Base-by-base conservation (phyloP, 2,329 filamentous ascomycete species). In the Hypoxylon sp. region DNA sequence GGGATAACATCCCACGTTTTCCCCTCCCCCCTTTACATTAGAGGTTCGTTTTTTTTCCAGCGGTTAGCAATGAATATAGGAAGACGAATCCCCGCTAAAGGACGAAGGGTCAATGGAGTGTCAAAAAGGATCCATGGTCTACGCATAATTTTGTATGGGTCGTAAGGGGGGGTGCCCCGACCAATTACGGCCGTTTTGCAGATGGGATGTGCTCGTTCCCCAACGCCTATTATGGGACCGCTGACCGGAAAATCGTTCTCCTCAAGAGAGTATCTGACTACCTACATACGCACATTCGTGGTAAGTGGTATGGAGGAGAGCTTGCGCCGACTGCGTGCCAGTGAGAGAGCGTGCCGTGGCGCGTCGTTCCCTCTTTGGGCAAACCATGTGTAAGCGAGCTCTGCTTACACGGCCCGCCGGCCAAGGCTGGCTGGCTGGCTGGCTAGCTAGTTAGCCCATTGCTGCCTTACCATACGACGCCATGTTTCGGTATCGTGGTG, bases 111-210 rank as follows among this genome's bases (percentile, higher is more conserved):
- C 51, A 63, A 50, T 63, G 30, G 63, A 63, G n/a, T n/a, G n/a
- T n/a, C n/a, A n/a, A 62, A 63, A 51, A 44, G 26, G 38, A 57
- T n/a, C n/a, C n/a, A n/a, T 58, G 48, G 54, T 63, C 58, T 63
- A 64, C 58, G 54, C 58, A 62, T 57, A 61, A 64, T 46, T 26
- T 45, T 55, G 52, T 56, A 63, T 63, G 54, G 51, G 48, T 33
- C 54, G 55, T 45, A 56, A 52, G 46, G 24, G 24, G 32, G 51
- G 24, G 55, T 59, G 42, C 16, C 24, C 50, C 18, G 33, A 26
- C 64, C 55, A 67, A 62, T 58, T 52, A 54, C 38, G 44, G 36
- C 36, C 36, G 36, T 20, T 40, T 40, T 40, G 36, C n/a, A n/a
- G n/a, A n/a, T n/a, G 7, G 16, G 7, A 40, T 20, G 20, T 40